These are phyloP conservation scores for Panicum virgatum DNA, from an alignment of 202 grass and related monocot genomes.

Conservation along the genomic window DNA sequence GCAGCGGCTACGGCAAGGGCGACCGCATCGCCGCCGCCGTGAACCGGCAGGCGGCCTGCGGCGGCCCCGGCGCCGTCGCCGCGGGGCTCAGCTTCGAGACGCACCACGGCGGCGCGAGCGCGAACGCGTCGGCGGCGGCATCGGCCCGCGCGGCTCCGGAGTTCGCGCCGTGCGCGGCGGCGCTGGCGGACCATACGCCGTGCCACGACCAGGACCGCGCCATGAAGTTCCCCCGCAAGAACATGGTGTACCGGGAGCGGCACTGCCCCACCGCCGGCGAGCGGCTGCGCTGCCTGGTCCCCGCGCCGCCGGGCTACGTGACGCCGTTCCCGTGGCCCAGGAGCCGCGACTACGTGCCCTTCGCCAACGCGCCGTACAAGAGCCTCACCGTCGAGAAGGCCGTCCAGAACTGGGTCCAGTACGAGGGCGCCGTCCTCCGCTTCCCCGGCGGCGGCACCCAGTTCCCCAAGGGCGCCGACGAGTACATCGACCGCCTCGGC, in stretches of 20 bases:
- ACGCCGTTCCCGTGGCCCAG: constrained; percentile 79
- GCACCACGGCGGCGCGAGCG: constrained; percentile 21
- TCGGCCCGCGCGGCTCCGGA: not conserved
- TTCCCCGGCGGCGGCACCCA: constrained; percentile 86
- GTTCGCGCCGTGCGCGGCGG: constrained; percentile 53
- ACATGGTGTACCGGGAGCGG: constrained; percentile 88
- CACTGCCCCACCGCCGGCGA: constrained; percentile 68
- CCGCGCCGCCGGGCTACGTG: constrained; percentile 64
- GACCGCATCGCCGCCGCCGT: constrained; percentile 59
- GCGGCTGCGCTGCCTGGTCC: constrained; percentile 72
- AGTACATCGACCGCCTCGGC: constrained; percentile 74
- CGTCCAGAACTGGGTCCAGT: constrained; percentile 76
- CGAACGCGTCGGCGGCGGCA: not conserved
- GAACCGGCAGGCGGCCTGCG: constrained; percentile 35
- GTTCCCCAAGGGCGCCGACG: constrained; percentile 67
- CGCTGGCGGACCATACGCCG: constrained; percentile 72
- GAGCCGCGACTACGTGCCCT: constrained; percentile 74
- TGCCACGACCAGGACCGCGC: constrained; percentile 79
- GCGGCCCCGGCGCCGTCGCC: not conserved
- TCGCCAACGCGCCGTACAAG: constrained; percentile 86
- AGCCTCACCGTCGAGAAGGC: constrained; percentile 86
- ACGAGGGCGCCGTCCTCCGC: constrained; percentile 58
- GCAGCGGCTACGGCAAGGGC: constrained; percentile 67
- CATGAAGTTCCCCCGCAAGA: constrained; percentile 68
- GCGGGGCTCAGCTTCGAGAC: constrained; percentile 56